Evolutionary conservation across 2,329 filamentous ascomycete species (phyloP).

Genomic region (Periconia sp.): DNA sequence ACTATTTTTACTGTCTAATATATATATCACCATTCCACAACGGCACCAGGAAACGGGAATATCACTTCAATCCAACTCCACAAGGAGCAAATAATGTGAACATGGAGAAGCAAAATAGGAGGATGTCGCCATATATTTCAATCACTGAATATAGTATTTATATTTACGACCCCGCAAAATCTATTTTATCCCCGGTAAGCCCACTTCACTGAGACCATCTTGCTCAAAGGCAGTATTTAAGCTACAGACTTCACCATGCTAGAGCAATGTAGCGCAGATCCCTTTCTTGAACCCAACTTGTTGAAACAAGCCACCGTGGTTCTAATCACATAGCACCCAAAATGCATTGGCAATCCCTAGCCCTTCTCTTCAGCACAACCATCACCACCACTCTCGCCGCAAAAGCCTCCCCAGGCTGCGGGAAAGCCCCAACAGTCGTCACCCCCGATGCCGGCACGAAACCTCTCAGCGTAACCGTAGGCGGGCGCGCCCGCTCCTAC

Average conservation of each 20-base stretch:
- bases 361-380: not conserved
- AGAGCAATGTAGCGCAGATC: not conserved
- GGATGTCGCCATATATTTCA: not conserved
- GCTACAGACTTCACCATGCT: not conserved
- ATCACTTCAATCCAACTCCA: not conserved
- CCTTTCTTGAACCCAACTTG: not conserved
- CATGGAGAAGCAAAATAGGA: not conserved
- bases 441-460: not conserved
- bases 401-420: not conserved
- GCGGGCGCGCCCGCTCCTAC: constrained; percentile 42
- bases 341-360: not conserved
- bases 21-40: not conserved
- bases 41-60: not conserved
- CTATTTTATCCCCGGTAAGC: not conserved
- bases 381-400: not conserved
- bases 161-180: not conserved
- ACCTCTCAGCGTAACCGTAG: constrained; percentile 29
- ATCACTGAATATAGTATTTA: not conserved
- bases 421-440: not conserved
- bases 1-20: not conserved
- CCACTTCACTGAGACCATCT: not conserved
- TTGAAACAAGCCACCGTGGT: not conserved
- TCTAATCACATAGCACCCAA: not conserved
- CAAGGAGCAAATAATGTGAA: not conserved
- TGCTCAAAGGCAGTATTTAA: not conserved